Evolutionary conservation across 169 alveolate species (phyloP).

Genomic region (Cryptosporidium sp.): DNA sequence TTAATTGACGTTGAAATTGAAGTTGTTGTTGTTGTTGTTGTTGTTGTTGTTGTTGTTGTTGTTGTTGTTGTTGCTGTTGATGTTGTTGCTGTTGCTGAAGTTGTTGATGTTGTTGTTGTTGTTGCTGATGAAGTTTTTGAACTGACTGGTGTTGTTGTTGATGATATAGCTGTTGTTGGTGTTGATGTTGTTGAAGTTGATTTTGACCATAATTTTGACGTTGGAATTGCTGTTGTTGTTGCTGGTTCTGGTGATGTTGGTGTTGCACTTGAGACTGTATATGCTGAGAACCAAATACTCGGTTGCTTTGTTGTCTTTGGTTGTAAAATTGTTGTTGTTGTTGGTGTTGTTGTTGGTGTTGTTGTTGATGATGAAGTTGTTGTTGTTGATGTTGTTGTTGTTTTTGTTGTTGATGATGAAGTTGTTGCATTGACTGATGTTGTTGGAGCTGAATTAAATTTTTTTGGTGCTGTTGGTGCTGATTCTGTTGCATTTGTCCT

Average conservation of each 20-base stretch:
- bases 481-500: neutral
- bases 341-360: constrained; percentile 16
- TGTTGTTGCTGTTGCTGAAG: constrained; percentile 24
- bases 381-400: constrained; percentile 6
- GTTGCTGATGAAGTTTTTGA: constrained; percentile 1
- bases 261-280: neutral
- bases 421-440: constrained; percentile 73
- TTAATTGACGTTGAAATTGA: constrained; percentile 72
- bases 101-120: constrained; percentile 39
- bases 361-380: constrained; percentile 68
- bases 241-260: constrained; percentile 16
- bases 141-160: constrained; percentile 6
- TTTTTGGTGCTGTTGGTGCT: constrained; percentile 1
- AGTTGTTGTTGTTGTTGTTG: constrained; percentile 53
- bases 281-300: neutral
- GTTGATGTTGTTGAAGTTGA: constrained; percentile 58
- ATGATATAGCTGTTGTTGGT: constrained; percentile 30
- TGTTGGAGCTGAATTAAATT: constrained; percentile 69
- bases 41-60: constrained; percentile 33
- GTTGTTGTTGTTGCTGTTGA: constrained; percentile 28
- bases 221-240: constrained; percentile 53
- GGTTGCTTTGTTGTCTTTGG: constrained; percentile 6
- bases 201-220: constrained; percentile 43
- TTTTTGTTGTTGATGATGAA: neutral
- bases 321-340: neutral